Conservation (phyloP, 208 protist species). For the Hexamita inflata region DNA sequence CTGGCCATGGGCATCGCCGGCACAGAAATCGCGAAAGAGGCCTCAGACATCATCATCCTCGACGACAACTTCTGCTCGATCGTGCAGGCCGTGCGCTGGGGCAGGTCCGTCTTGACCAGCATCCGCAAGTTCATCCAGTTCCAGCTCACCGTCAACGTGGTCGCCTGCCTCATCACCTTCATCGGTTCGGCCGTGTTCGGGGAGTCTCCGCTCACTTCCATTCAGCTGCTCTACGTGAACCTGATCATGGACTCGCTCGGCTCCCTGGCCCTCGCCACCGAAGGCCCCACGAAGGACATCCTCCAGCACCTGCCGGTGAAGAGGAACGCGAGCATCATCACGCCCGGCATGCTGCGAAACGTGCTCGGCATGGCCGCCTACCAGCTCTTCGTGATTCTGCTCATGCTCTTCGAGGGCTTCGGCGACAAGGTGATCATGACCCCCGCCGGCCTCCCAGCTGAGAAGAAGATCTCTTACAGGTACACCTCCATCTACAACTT, state of each 20-base stretch:
- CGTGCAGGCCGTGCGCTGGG: slow-evolving; percentile 83
- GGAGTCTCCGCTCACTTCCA: slow-evolving; percentile 34
- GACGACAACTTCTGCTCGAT: slow-evolving; percentile 93
- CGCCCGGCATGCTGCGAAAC: slow-evolving; percentile 23
- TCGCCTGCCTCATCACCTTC: slow-evolving; percentile 74
- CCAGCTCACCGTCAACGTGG: slow-evolving; percentile 88
- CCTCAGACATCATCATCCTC: slow-evolving; percentile 70
- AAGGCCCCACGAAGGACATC: slow-evolving; percentile 56
- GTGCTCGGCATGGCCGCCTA: neutral
- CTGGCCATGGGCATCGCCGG: slow-evolving; percentile 82
- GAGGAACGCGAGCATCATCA: neutral
- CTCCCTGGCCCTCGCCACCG: slow-evolving; percentile 81
- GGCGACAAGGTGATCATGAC: neutral
- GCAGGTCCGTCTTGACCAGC: slow-evolving; percentile 73
- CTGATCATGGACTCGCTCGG: slow-evolving; percentile 94
- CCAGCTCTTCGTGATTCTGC: slow-evolving; percentile 3
- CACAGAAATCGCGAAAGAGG: slow-evolving; percentile 74
- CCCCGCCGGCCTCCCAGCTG: neutral
- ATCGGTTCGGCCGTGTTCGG: slow-evolving; percentile 50
- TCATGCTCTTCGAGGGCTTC: neutral
- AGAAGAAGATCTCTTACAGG: neutral
- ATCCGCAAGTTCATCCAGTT: slow-evolving; percentile 59
- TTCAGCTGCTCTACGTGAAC: slow-evolving; percentile 87
- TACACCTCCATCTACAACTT: slow-evolving; percentile 13
- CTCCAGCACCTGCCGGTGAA: slow-evolving; percentile 22